Base-by-base conservation (phyloP, 2,329 filamentous ascomycete species). In the Aspergillus viridinutans region DNA sequence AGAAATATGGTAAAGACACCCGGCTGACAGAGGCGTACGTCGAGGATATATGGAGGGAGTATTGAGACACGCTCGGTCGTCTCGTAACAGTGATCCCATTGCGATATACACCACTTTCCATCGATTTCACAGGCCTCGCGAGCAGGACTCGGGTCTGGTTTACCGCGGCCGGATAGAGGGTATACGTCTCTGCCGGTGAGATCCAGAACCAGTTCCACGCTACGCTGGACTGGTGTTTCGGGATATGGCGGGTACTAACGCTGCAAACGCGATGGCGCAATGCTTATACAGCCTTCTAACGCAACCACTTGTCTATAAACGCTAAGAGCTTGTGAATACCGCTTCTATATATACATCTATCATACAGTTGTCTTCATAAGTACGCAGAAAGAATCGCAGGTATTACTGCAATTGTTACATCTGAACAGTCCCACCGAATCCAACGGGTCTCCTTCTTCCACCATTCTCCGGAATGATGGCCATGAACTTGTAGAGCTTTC, bases 401-500 rank as follows among this genome's bases (percentile, higher is more conserved):
- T 20, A 42, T n/a, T 45, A 26, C 49, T 58, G 28, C 47, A 26
- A 29, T 20, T 47, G 38, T 42, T 58, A 59, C 20, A 55, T 26
- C 28, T 63, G 63, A 56, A 78, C 65, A 74, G 66, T 86, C 0
- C 93, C 94, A 0, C 94, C 94, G 78, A 99, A 97, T 0, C 94
- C 94, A 54, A 96, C 92, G 2, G 93, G 93, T 58, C 87, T 82
- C 66, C 92, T 85, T 59, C 79, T 81, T 1, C 89, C 87, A 38
- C 81, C 83, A 61, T 89, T 90, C 73, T 92, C 89, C 0, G 94
- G 94, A 67, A 97, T 71, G 66, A 99, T 90, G 12, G 92, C 90
- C 81, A 99, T 82, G 25, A 86, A 92, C 77, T 97, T 97, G 73
- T 99, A 99, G 23, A 96, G 79, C 76, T 88, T 92, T 0, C 94